phyloP scores from a whole-genome alignment of 257 asterid genomes.

The Solanum neorickii region DNA sequence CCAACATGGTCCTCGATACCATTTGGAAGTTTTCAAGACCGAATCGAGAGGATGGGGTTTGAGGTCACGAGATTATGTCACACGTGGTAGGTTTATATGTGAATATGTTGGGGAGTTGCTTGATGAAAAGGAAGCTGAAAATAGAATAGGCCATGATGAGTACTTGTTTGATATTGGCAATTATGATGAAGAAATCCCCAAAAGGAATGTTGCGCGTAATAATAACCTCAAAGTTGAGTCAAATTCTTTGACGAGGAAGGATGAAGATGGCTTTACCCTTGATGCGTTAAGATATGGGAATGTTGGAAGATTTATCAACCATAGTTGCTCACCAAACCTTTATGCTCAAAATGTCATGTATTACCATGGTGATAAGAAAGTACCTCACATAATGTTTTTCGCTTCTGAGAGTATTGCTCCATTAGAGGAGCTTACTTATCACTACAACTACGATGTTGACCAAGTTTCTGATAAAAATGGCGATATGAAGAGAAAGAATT shows the following conservation, averaged over 20 bases:
- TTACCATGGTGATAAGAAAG: conserved; percentile 20
- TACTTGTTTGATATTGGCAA: conserved; percentile 9
- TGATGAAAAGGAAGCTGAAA: conserved; percentile 10
- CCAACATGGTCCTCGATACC: conserved; percentile 26
- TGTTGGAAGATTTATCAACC: conserved; percentile 20
- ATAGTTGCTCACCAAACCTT: conserved; percentile 26
- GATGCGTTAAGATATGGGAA: conserved; percentile 35
- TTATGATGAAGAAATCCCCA: background rate
- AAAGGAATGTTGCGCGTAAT: background rate
- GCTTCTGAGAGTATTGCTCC: conserved; percentile 35
- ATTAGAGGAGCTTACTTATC: conserved; percentile 24
- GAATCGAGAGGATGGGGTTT: conserved; percentile 41
- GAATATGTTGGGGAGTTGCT: conserved; percentile 39
- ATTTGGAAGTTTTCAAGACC: conserved; percentile 35
- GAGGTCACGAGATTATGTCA: conserved; percentile 21
- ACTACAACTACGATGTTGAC: conserved; percentile 12
- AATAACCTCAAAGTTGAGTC: background rate
- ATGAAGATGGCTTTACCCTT: background rate
- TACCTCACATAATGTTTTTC: conserved; percentile 44
- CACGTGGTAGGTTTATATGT: conserved; percentile 38
- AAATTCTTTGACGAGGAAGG: background rate
- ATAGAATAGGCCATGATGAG: conserved; percentile 4
- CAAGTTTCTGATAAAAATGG: conserved; percentile 9
- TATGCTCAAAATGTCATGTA: conserved; percentile 23
- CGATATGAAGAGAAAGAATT: conserved; percentile 7